Percentiles rank a stretch among this genome's conserved stretches.
Conservation (phyloP, 768 basidiomycete species). For the Boletus vinaceobasis region DNA sequence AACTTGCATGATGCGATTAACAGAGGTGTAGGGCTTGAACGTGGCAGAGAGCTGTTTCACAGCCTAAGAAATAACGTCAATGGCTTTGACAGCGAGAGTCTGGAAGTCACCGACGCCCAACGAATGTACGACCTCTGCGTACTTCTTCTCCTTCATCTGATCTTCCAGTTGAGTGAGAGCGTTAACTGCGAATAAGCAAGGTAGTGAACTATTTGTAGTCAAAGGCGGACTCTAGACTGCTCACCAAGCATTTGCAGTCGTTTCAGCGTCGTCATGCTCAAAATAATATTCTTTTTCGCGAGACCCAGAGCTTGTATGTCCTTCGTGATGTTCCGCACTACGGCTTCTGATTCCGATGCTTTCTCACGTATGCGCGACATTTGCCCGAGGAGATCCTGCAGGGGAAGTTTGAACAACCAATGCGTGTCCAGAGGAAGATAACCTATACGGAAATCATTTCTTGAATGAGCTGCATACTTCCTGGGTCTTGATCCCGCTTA, state of each 20-base stretch:
- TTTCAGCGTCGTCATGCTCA: conserved; percentile 87
- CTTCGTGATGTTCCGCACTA: conserved; percentile 91
- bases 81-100: conserved; percentile 12
- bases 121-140: conserved; percentile 79
- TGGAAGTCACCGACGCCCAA: conserved; percentile 54
- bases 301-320: conserved; percentile 94
- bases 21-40: conserved; percentile 75
- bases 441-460: conserved; percentile 87
- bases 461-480: conserved; percentile 86
- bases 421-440: neutral
- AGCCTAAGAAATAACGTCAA: conserved; percentile 47
- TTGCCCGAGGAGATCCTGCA: conserved; percentile 87
- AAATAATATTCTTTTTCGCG: conserved; percentile 88
- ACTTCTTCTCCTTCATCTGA: conserved; percentile 72
- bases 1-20: conserved; percentile 73
- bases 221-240: conserved; percentile 22
- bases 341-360: conserved; percentile 94
- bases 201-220: neutral
- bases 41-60: conserved; percentile 80
- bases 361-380: conserved; percentile 97
- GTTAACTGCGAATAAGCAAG: conserved; percentile 52
- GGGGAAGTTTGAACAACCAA: conserved; percentile 4
- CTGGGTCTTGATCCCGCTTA: conserved; percentile 77
- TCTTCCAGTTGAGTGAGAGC: conserved; percentile 79
- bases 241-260: conserved; percentile 91